Evolutionary conservation across 148 eudicot species (phyloP), one percentile per base, ranked within the genome.

Genomic region (Rhododendron kiyosumense): DNA sequence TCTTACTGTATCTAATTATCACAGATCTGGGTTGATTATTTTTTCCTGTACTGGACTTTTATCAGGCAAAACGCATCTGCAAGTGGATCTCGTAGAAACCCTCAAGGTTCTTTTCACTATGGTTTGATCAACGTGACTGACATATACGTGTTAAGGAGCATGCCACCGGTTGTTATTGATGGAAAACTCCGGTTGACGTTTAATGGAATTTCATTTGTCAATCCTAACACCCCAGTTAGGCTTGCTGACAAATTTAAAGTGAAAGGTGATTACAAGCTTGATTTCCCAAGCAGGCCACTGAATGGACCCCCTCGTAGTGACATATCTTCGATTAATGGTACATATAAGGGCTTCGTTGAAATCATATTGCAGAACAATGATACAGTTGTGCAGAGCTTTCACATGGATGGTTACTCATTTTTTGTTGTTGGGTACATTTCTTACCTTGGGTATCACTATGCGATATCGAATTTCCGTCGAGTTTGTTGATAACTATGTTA

Each of bases 51-150:
- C 36, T 28, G 2, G 20, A 71, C 76, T 30, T 71, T 32, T 30
- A 71, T 11, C 76, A 97, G 99, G 98, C 94, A 92, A 90, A 97
- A 97, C 69, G 93, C 83, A 45, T 79, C 95, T 79, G 98, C 99
- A 30, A 95, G 99, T 90, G 98, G 98, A 84, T 98, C 99, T 80
- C 95, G 99, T 48, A 98, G 98, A 15, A 97, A 97, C 84, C 98
- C 99, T 30, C 99, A 97, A 89, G 99, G 99, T 81, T 97, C 99
- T 34, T 97, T 93, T 84, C 98, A 94, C 69, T 97, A 97, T 85
- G 99, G 99, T 52, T 69, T 34, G 28, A 93, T 97, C 80, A 93
- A 94, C 81, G 96, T 97, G 61, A 94, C 98, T 0, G 88, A 94
- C 69, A 83, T 85, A 26, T 95, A 95, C 74, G 26, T 91, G 10